Evolutionary conservation across 768 basidiomycete species (phyloP).

Genomic region (Amanita pallidorosea): DNA sequence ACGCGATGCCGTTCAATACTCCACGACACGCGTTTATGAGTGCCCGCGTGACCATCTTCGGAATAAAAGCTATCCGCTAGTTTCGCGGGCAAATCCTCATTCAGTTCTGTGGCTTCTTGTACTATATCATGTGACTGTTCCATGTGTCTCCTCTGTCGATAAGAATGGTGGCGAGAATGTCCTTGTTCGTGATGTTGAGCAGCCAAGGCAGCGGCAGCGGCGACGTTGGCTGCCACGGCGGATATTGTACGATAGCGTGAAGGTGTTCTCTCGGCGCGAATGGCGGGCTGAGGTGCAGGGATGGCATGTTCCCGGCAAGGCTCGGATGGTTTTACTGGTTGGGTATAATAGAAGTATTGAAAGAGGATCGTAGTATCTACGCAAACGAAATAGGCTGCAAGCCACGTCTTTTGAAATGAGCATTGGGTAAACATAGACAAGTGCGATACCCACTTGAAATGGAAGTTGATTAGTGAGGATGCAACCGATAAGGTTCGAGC

Average conservation of each 20-base stretch:
- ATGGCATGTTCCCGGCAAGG: conserved; percentile 31
- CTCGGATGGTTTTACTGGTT: conserved; percentile 22
- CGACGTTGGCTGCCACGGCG: conserved; percentile 60
- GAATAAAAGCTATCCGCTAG: conserved; percentile 74
- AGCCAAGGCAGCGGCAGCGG: conserved; percentile 58
- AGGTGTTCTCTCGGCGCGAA: conserved; percentile 32
- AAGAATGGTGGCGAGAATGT: conserved; percentile 15
- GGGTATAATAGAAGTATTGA: conserved; percentile 77
- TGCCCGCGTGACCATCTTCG: conserved; percentile 38
- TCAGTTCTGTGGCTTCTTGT: conserved; percentile 19
- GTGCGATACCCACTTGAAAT: conserved; percentile 62
- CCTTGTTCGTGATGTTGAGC: conserved; percentile 48
- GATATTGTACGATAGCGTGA: conserved; percentile 64
- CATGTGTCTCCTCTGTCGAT: conserved; percentile 18
- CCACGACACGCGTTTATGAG: conserved; percentile 56
- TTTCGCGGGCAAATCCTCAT: conserved; percentile 41
- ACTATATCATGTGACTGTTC: conserved; percentile 14
- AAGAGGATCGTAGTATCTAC: conserved; percentile 67
- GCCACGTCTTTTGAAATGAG: conserved; percentile 52
- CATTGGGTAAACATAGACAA: conserved; percentile 4
- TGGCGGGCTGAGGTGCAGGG: conserved; percentile 32
- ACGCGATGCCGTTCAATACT: conserved; percentile 41
- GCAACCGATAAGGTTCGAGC: conserved; percentile 87
- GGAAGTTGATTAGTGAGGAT: conserved; percentile 87
- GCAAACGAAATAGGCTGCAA: conserved; percentile 84